Base-by-base conservation (phyloP, 2,329 filamentous ascomycete genomes). In the Epicoccum nigrum region DNA sequence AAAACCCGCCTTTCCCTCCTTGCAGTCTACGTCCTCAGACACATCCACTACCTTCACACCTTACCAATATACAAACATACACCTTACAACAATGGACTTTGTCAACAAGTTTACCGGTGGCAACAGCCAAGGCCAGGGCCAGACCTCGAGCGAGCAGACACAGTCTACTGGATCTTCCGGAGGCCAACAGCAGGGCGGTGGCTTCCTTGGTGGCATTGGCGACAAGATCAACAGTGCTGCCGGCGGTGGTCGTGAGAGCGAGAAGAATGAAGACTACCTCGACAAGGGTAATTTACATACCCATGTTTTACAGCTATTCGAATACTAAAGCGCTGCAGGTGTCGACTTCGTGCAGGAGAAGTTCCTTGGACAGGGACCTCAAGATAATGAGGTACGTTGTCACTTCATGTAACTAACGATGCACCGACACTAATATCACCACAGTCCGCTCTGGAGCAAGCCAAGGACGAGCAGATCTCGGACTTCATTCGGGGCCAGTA, bases 211-310 rank as follows among this genome's bases (percentile, higher is more conserved):
- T 54, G 84, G 86, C 54, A 71, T 92, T 58, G 81, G 84, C 69
- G 82, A 87, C 76, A 90, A 89, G 77, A 44, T 92, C 53, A 90
- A 93, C 77, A 70, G 75, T 51, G 79, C 86, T 59, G 87, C 87
- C 16, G 90, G 90, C 28, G 90, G 90, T 45, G 90, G 90, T 30
- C 75, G 75, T 27, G 78, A 89, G 73, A 85, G 86, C 69, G 90
- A 93, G 82, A 86, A 90, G 83, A 88, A 92, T 63, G 89, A 94
- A 74, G 89, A 93, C 67, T 76, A 73, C n/a, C 83, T 94, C 44
- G 90, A 94, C 77, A 94, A 94, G 78, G 86, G 89, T 90, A 71
- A 42, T 58, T 13, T 17, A 23, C 16, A 17, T 20, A 21, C 1
- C 23, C n/a, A 7, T 7, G 25, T 37, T 16, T 23, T 23, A 19